Conservation (phyloP, 371 early-diverging fungal genomes). For the Rhizopus sp. region DNA sequence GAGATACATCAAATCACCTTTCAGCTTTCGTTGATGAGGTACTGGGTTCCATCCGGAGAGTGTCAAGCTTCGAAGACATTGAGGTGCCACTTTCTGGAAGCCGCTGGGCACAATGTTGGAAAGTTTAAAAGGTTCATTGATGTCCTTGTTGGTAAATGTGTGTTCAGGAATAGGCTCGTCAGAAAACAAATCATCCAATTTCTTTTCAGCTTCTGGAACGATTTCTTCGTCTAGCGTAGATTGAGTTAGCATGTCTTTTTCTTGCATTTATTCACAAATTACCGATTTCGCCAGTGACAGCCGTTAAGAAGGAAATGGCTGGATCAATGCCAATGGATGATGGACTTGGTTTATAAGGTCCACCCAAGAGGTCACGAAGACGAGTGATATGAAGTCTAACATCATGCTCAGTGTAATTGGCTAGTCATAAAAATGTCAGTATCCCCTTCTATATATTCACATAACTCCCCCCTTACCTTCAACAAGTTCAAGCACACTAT, state of each 20-base stretch:
- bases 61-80: constrained; percentile 74
- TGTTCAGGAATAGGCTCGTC: constrained; percentile 51
- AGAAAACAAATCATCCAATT: constrained; percentile 43
- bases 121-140: constrained; percentile 53
- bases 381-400: constrained; percentile 87
- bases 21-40: constrained; percentile 71
- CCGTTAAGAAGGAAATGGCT: constrained; percentile 69
- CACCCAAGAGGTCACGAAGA: constrained; percentile 81
- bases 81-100: constrained; percentile 58
- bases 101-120: constrained; percentile 58
- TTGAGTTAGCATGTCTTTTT: background rate
- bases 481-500: constrained; percentile 65
- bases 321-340: constrained; percentile 75
- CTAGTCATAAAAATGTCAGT: constrained; percentile 32
- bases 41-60: constrained; percentile 94
- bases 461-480: constrained; percentile 57
- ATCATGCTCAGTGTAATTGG: constrained; percentile 87
- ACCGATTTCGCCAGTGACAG: constrained; percentile 68
- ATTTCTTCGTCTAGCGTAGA: constrained; percentile 42
- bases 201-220: constrained; percentile 39
- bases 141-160: constrained; percentile 61
- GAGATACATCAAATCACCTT: constrained; percentile 88
- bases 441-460: background rate
- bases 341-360: constrained; percentile 71
- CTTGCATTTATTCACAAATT: constrained; percentile 6